These are phyloP conservation scores for Huntiella abstrusa DNA, from an alignment of 2,329 filamentous ascomycete genomes.

Conservation along the genomic window DNA sequence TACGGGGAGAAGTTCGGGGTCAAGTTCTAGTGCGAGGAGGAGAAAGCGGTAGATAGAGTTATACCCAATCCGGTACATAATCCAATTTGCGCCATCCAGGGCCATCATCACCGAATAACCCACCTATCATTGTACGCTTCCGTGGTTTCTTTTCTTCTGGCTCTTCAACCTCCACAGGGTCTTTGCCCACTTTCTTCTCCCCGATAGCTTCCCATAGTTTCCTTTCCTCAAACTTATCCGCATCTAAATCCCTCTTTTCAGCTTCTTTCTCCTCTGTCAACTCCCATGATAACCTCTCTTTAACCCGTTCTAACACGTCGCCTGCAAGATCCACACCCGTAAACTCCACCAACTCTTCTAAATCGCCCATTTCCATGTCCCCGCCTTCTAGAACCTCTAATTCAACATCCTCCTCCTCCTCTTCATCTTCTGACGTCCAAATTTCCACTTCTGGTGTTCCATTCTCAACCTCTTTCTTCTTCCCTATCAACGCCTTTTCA, in stretches of 20 bases:
- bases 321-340: slow-evolving; percentile 23
- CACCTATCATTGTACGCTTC: slow-evolving; percentile 18
- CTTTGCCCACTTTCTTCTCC: slow-evolving; percentile 20
- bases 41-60: background rate
- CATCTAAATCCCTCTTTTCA: slow-evolving; percentile 23
- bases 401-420: slow-evolving; percentile 12
- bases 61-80: slow-evolving; percentile 25
- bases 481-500: slow-evolving; percentile 25
- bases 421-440: slow-evolving; percentile 11
- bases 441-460: too few species aligned
- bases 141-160: background rate
- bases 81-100: slow-evolving; percentile 22
- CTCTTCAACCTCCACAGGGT: slow-evolving; percentile 15
- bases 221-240: slow-evolving; percentile 23
- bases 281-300: slow-evolving; percentile 16
- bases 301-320: slow-evolving; percentile 22
- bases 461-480: too few species aligned
- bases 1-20: slow-evolving; percentile 13
- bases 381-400: background rate
- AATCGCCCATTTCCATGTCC: slow-evolving; percentile 12
- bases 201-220: slow-evolving; percentile 27
- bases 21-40: slow-evolving; percentile 3
- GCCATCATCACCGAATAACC: background rate
- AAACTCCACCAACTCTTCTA: slow-evolving; percentile 22
- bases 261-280: slow-evolving; percentile 26